Base-by-base conservation (phyloP, 257 asterid genomes). In the Solanum raphanifolium region DNA sequence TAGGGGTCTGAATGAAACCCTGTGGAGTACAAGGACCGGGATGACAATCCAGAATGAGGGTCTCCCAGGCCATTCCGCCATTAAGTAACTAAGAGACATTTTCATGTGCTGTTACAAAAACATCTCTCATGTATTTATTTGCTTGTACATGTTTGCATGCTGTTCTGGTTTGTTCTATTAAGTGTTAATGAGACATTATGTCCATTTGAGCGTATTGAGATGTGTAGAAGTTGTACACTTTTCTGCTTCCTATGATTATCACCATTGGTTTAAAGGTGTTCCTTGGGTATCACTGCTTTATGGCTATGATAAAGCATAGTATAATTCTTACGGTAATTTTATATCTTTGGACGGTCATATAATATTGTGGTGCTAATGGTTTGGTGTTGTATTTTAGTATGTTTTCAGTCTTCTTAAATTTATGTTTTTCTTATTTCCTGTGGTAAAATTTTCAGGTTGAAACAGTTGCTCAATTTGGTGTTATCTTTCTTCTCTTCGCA, bases 381-480 rank as follows among this genome's bases (percentile, higher is more conserved):
- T 48, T 82, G 71, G 31, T 48, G 66, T 52, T 85, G 36, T 72
- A 31, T 73, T 73, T 34, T 34, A 72, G 27, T 55, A 71, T 21
- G 39, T 52, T 52, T 71, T 76, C 83, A 83, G 72, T 72, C 60
- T 78, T 83, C 65, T 60, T 9, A 62, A 55, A 41, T 39, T 73
- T 86, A 83, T 88, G 86, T 85, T 66, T 87, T 62, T 66, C 86
- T 87, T 86, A 52, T 87, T 89, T 86, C 83, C 68, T 48, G 39
- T 43, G 65, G 73, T 86, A 74, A 60, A 38, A 60, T 88, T 32
- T 90, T 89, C 94, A 95, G 98, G 98, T 95, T 78, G 98, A 94
- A 91, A 94, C 98, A 13, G 97, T 94, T 86, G 98, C 98, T 73
- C 98, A 95, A 86, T 94, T 95, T 84, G 98, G 98, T 87, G 97